Evolutionary conservation across 495 filamentous ascomycete genomes (phyloP), one percentile per base, ranked within the genome.

Genomic region (Penicillium coffeae): DNA sequence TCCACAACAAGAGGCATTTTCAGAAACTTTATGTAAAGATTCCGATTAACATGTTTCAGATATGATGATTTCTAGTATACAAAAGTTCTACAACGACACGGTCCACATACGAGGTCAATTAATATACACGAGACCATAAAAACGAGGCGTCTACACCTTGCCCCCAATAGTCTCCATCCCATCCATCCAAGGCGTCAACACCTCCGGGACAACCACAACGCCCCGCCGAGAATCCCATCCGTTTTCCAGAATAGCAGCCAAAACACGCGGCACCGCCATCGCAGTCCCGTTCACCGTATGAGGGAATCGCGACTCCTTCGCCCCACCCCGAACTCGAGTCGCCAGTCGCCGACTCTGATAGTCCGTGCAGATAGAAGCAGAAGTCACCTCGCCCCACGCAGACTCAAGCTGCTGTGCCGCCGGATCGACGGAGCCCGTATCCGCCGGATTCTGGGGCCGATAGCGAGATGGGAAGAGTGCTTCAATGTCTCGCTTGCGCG

Each of bases 251-350:
- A 98, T 73, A 8, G 90, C 90, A 18, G 93, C 90, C 53, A 98
- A 54, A 15, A 98, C 86, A 27, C 93, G 74, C 14, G 93, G 94
- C 14, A 97, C 85, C 1, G 93, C 93, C 64, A 96, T 69, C 1
- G 93, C 93, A 1, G 93, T 98, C 0, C 93, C 93, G 63, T 98
- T 98, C 18, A 96, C 82, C 1, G 94, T 97, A 65, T 84, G 88
- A 35, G 88, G 86, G 55, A 86, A 91, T 7, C 72, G 65, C 6
- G 73, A 63, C 12, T 73, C 77, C 39, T 68, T 71, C 9, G 43
- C 54, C 50, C 62, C 73, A 21, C 76, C 59, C 33, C 76, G 75
- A 13, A 88, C 66, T 14, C 83, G 76, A 9, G 93, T 95, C 20
- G 78, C 86, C 32, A 98, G 71, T 15, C 93, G 77, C 8, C 93